Evolutionary conservation across 306 rosid species (phyloP), one percentile per base, ranked within the genome.

Genomic region (Coriaria nepalensis): DNA sequence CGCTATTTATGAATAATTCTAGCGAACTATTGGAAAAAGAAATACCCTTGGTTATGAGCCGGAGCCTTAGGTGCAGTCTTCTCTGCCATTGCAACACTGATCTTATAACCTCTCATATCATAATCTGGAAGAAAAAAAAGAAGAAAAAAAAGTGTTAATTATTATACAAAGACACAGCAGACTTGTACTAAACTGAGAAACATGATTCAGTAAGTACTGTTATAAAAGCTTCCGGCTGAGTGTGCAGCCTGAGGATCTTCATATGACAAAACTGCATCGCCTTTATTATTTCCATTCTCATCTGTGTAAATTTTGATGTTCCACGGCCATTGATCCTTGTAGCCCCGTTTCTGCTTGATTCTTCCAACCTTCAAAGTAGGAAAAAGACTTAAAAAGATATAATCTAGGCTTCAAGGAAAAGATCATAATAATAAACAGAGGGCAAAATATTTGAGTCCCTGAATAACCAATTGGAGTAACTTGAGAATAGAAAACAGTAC

Each of bases 221-320:
- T 79, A 70, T 74, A 92, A 69, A 92, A 92, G 20, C 85, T 61
- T 43, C 98, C 96, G 50, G 98, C 96, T 43, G 98, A 57, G 65
- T 92, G 98, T 37, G 98, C 96, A 40, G 98, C 98, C 47, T 77
- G 75, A 42, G 98, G 98, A 64, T 92, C 98, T 72, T 92, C 98
- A 61, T 85, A 92, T 5, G 96, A 74, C 51, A 92, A 83, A 66
- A 78, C 70, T 9, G 93, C 98, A 56, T 92, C 98, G 6, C 98
- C 98, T 68, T 92, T 92, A 73, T 92, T 85, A 43, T 82, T 82
- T 37, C 98, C 98, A 40, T 45, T 69, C 41, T 92, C 98, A 55
- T 92, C 98, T 0, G 93, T 82, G 75, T 92, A 92, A 49, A 92
- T 79, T 69, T 82, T 92, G 51, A 92, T 79, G 59, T 92, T 92